phyloP scores from a whole-genome alignment of 495 filamentous ascomycete species.

The Penicillium odoratum region DNA sequence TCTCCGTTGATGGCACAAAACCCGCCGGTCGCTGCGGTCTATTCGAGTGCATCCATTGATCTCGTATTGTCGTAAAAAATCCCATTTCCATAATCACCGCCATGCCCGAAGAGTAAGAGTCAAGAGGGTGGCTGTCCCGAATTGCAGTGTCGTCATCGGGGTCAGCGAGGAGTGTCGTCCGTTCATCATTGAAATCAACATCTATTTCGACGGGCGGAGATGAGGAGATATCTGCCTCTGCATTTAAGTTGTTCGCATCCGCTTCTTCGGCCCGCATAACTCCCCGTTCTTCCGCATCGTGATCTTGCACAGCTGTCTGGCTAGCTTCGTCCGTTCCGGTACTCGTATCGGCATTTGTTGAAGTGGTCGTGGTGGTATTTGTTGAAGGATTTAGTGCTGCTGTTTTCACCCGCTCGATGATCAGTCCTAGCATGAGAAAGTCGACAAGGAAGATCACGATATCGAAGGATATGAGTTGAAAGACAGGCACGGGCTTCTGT shows the following conservation, averaged over 20 bases:
- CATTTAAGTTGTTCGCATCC: conserved; percentile 2
- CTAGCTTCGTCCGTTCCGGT: conserved; percentile 9
- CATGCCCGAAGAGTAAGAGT: conserved; percentile 66
- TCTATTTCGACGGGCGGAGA: conserved; percentile 11
- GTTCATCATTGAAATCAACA: conserved; percentile 41
- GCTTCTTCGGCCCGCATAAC: conserved; percentile 51
- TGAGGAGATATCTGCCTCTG: conserved; percentile 7
- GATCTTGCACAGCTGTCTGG: conserved; percentile 53
- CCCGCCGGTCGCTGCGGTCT: conserved; percentile 26
- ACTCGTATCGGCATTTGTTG: not conserved
- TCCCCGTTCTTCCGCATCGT: conserved; percentile 82
- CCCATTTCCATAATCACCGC: conserved; percentile 68
- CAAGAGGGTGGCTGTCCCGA: conserved; percentile 49
- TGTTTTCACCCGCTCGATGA: conserved; percentile 65
- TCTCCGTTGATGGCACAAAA: conserved; percentile 38
- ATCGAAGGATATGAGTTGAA: conserved; percentile 65
- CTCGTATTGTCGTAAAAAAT: conserved; percentile 62
- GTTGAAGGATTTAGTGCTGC: conserved; percentile 19
- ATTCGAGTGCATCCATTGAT: conserved; percentile 55
- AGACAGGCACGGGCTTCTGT: conserved; percentile 69
- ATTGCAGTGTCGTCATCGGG: conserved; percentile 31
- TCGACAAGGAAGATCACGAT: conserved; percentile 65
- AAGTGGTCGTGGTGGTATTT: conserved; percentile 9
- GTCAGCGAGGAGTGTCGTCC: conserved; percentile 48
- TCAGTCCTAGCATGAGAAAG: conserved; percentile 71